Base-by-base conservation (phyloP, 352 stramenopile genomes). In the Pythium rhizo-oryzae region DNA sequence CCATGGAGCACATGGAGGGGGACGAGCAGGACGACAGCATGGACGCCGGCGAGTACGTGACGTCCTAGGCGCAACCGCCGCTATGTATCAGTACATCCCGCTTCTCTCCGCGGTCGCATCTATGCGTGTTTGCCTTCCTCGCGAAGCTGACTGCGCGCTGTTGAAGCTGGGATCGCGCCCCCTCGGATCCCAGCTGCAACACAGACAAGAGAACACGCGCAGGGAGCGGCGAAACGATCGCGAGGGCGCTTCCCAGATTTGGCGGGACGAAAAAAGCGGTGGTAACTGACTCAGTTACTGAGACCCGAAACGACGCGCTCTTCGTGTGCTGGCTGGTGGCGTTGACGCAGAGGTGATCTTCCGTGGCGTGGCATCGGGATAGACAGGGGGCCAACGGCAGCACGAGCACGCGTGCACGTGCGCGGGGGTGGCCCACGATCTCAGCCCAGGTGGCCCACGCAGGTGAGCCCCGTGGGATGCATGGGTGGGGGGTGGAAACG, bases 11-110 rank as follows among this genome's bases (percentile, higher is more conserved):
- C 64, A 67, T 90, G 61, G 83, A 84, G 24, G 62, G 69, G 6
- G 81, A 87, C 54, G 81, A 85, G 39, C 73, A 77, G 35, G 79
- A 89, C 28, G 80, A 81, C 28, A 89, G 76, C 35, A 80, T 87
- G 65, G 81, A 88, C 12, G 62, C 74, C 0, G 77, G 72, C 37
- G 84, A 90, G 64, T 88, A 84, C 43, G 67, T 57, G 24, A 61
- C 67, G 21, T 74, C 60, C 24, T 69, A 67, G 41, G 30, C 7
- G n/a, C 41, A 12, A 47, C 15, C 15, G 5, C 18, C 11, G 5
- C 41, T 4, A n/a, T 21, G 41, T 21, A 47, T n/a, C 41, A 47
- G 41, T 47, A 47, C 7, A 47, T n/a, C 41, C 49, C 11, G 49
- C 23, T 33, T 35, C n/a, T 28, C 41, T 47, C 39, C 18, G n/a